Conservation (phyloP, 2,329 filamentous ascomycete genomes). For the Colletotrichum navitas region DNA sequence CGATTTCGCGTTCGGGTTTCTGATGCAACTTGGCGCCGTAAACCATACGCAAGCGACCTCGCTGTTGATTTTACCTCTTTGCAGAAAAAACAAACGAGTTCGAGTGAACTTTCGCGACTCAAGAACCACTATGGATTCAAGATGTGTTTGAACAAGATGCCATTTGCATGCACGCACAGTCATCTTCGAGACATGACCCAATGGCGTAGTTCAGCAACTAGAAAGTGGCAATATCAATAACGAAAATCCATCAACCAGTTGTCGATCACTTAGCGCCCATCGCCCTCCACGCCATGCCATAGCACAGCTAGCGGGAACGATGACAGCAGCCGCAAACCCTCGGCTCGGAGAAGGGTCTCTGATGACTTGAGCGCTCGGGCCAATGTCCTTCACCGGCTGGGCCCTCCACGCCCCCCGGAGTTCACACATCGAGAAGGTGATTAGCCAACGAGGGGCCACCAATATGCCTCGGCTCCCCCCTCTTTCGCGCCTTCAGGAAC, state of each 20-base stretch:
- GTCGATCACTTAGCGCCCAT: background rate
- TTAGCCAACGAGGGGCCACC: slow-evolving; percentile 13
- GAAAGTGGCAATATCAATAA: background rate
- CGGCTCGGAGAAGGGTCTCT: background rate
- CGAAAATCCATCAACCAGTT: background rate
- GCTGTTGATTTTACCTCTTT: background rate
- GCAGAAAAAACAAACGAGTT: background rate
- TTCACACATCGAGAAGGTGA: slow-evolving; percentile 27
- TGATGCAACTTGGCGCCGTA: slow-evolving; percentile 1
- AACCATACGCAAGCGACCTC: background rate
- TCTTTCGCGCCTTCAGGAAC: slow-evolving; percentile 23
- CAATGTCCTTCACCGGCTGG: slow-evolving; percentile 2
- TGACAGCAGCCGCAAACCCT: background rate
- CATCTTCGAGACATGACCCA: background rate
- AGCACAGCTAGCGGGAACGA: slow-evolving; percentile 9
- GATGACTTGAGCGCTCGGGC: background rate
- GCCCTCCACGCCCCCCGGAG: slow-evolving; percentile 34
- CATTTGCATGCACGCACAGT: background rate
- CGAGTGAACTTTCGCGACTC: background rate
- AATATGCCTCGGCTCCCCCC: slow-evolving; percentile 37
- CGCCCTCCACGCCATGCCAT: background rate
- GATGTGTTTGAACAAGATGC: background rate
- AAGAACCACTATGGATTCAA: background rate
- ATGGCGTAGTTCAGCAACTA: background rate
- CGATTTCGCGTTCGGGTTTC: slow-evolving; percentile 9